These are phyloP conservation scores for Mycena vitilis DNA, from an alignment of 768 basidiomycete genomes.

Conservation along the genomic window DNA sequence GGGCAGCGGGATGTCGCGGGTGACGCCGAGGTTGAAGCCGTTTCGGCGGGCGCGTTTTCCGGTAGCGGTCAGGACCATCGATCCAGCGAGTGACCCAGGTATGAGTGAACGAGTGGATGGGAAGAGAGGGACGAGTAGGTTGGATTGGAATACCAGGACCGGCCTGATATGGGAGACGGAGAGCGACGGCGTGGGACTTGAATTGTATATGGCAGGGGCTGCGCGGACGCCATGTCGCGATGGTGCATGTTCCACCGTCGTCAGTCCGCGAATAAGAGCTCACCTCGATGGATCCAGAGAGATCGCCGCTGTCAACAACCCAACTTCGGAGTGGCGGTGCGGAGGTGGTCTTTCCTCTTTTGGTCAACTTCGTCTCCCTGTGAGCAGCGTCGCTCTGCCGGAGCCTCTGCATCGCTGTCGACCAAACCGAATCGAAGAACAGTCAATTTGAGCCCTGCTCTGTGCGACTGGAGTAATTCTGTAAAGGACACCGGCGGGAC, in stretches of 20 bases:
- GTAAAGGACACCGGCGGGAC: no score
- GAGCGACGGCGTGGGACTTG: not conserved
- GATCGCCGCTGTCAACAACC: no score
- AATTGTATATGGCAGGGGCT: not conserved
- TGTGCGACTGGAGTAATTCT: no score
- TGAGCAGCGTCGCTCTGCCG: no score
- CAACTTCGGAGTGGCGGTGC: no score
- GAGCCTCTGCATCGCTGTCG: no score
- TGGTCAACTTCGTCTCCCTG: no score
- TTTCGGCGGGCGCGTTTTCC: not conserved
- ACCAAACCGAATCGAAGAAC: no score
- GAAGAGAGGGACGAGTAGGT: not conserved
- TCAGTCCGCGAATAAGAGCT: not conserved
- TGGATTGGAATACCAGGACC: constrained; percentile 21
- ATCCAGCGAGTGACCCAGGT: constrained; percentile 12
- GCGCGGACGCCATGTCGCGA: constrained; percentile 1
- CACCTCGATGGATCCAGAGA: no score
- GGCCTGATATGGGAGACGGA: constrained; percentile 25
- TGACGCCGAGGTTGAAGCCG: constrained; percentile 1
- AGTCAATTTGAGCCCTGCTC: no score
- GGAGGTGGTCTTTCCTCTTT: no score
- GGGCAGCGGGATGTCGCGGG: not conserved
- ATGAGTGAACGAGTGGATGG: not conserved
- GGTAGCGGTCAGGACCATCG: constrained; percentile 12
- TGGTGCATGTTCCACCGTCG: constrained; percentile 4